Percentiles rank a stretch among this genome's conserved stretches.
phyloP scores from a whole-genome alignment of 2,329 filamentous ascomycete species.

The Pseudogymnoascus sp. region DNA sequence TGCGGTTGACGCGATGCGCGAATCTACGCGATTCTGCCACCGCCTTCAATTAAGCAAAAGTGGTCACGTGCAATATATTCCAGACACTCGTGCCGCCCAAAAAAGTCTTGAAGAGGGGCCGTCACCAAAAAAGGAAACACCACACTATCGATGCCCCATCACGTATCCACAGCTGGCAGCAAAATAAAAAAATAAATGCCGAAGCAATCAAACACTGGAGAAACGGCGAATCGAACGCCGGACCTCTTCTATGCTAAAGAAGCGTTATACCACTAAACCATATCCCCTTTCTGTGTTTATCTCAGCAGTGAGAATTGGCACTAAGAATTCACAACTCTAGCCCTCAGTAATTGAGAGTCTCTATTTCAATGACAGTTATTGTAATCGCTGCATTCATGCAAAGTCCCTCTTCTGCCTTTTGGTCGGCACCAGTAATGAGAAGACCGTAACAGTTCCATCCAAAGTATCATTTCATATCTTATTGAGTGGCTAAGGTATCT shows the following conservation, averaged over 20 bases:
- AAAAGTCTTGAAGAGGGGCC: background rate
- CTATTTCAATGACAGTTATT: background rate
- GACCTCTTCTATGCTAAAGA: conserved; percentile 18
- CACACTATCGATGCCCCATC: no score
- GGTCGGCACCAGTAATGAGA: background rate
- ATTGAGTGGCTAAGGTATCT: background rate
- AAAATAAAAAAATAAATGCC: background rate
- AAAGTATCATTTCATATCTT: background rate
- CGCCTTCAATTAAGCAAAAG: conserved; percentile 1
- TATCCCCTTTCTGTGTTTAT: conserved; percentile 14
- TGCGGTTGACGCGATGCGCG: conserved; percentile 7
- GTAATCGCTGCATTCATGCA: background rate
- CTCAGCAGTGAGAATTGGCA: background rate
- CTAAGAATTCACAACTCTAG: background rate
- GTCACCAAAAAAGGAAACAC: background rate
- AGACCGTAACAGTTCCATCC: background rate
- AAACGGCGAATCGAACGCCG: conserved; percentile 13
- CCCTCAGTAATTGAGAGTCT: background rate
- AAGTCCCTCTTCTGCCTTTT: background rate
- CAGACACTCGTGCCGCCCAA: background rate
- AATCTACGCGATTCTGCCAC: conserved; percentile 9
- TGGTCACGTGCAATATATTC: background rate
- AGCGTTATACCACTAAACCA: conserved; percentile 11
- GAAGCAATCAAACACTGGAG: conserved; percentile 7
- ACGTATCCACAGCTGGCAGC: background rate